Conservation (phyloP, 108 stramenopile genomes). For the Cyclotella distinguenda region DNA sequence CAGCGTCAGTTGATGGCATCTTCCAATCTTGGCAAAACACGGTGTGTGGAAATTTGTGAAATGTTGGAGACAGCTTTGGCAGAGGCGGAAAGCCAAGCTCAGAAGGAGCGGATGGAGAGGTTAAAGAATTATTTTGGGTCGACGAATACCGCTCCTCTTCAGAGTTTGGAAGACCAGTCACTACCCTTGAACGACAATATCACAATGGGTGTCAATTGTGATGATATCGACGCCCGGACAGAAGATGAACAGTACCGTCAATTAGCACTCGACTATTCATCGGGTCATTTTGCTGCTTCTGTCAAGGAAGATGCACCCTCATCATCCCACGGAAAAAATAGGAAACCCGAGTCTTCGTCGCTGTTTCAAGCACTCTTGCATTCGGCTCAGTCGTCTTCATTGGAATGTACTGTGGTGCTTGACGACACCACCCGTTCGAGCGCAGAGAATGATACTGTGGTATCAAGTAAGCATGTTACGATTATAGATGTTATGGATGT, state of each 20-base stretch:
- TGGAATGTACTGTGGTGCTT: background rate
- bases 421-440: background rate
- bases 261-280: slow-evolving; percentile 73
- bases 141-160: background rate
- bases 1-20: slow-evolving; percentile 55
- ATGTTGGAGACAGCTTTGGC: slow-evolving; percentile 62
- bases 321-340: slow-evolving; percentile 11
- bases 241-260: slow-evolving; percentile 74
- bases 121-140: slow-evolving; percentile 25
- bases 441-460: background rate
- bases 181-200: background rate
- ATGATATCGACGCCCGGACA: slow-evolving; percentile 23
- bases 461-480: background rate
- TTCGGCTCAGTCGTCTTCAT: slow-evolving; percentile 39
- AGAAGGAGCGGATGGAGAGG: slow-evolving; percentile 59
- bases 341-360: slow-evolving; percentile 35
- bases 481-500: background rate
- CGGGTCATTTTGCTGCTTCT: slow-evolving; percentile 66
- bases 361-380: slow-evolving; percentile 63
- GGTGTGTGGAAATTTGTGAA: slow-evolving; percentile 58
- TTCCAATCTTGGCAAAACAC: slow-evolving; percentile 46
- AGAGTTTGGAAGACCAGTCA: slow-evolving; percentile 3
- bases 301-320: slow-evolving; percentile 63
- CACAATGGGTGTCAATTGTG: background rate
- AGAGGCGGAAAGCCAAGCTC: slow-evolving; percentile 74